phyloP scores from a whole-genome alignment of 768 basidiomycete species.

The Russula emetica region DNA sequence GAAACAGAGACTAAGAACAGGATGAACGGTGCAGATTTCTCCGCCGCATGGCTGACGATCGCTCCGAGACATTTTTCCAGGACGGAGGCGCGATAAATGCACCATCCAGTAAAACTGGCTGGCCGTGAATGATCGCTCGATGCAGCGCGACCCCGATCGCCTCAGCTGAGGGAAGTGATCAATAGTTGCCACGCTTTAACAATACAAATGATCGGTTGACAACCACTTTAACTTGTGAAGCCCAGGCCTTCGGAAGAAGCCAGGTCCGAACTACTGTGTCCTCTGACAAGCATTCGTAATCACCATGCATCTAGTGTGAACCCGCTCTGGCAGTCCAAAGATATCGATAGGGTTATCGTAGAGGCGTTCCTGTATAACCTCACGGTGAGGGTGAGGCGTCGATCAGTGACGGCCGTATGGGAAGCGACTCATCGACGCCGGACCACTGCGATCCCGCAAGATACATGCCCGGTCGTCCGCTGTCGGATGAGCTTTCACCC shows the following conservation, averaged over 20 bases:
- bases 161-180: constrained; percentile 78
- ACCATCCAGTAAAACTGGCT: constrained; percentile 88
- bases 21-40: constrained; percentile 7
- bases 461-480: constrained; percentile 72
- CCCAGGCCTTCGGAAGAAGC: no score
- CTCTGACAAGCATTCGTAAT: no score
- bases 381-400: constrained; percentile 61
- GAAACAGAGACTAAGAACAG: constrained; percentile 1
- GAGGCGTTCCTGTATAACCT: constrained; percentile 75
- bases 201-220: constrained; percentile 69
- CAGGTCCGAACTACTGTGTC: no score
- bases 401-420: constrained; percentile 78
- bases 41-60: constrained; percentile 18
- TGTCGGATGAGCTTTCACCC: constrained; percentile 60
- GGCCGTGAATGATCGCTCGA: constrained; percentile 84
- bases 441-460: constrained; percentile 74
- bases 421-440: constrained; percentile 83
- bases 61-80: constrained; percentile 71
- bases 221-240: constrained; percentile 88
- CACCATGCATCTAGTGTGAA: no score
- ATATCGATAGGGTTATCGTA: constrained; percentile 94
- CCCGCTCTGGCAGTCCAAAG: constrained; percentile 84
- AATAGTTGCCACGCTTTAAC: constrained; percentile 45
- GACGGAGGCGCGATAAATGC: constrained; percentile 51
- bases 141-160: constrained; percentile 75